These are phyloP conservation scores for Spergularia azorica DNA, from an alignment of 179 eudicot genomes.

Conservation along the genomic window DNA sequence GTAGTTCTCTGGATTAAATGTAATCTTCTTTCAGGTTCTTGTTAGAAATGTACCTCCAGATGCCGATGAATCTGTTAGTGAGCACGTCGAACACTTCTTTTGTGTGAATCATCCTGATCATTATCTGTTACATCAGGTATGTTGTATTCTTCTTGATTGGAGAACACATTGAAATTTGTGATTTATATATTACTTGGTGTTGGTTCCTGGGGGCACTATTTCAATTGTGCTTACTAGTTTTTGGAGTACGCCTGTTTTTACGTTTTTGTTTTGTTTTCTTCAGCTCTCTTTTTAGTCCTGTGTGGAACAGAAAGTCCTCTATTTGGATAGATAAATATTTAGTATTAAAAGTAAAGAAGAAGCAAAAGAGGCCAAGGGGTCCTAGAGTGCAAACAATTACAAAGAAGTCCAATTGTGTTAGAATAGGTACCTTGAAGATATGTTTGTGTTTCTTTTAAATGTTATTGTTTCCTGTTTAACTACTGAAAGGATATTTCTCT, in stretches of 20 bases:
- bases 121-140: constrained; percentile 85
- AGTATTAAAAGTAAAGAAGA: too few relatives aligned
- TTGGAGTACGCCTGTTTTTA: neutral
- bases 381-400: too few relatives aligned
- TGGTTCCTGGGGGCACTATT: neutral
- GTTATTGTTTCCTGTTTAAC: too few relatives aligned
- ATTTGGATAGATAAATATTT: too few relatives aligned
- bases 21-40: constrained; percentile 60
- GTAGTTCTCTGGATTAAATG: constrained; percentile 5
- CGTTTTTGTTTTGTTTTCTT: too few relatives aligned
- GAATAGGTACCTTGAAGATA: too few relatives aligned
- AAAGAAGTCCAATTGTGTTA: too few relatives aligned
- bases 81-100: constrained; percentile 92
- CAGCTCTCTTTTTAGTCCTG: too few relatives aligned
- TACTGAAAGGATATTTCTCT: too few relatives aligned
- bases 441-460: too few relatives aligned
- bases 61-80: constrained; percentile 81
- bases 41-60: constrained; percentile 89
- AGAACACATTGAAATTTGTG: neutral
- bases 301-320: too few relatives aligned
- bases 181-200: neutral
- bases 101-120: constrained; percentile 89
- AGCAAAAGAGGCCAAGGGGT: too few relatives aligned
- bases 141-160: constrained; percentile 1
- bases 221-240: neutral